Evolutionary conservation across 2,329 filamentous ascomycete genomes (phyloP).

Genomic region (Zymoseptoria crescenta): DNA sequence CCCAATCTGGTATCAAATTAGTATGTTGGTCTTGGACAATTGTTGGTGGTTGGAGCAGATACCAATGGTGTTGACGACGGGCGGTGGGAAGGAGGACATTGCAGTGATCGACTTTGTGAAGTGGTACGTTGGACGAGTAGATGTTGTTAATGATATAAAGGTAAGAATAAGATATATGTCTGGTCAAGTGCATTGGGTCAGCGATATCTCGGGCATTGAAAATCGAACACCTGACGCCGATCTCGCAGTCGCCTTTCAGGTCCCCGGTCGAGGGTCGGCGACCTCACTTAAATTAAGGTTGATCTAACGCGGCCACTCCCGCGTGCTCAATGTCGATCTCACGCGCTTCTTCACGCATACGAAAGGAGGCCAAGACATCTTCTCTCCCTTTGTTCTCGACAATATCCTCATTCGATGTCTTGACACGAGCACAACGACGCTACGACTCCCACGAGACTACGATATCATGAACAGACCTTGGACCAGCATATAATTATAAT

Average conservation of each 20-base stretch:
- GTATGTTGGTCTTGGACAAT: slow-evolving; percentile 1
- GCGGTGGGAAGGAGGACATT: slow-evolving; percentile 58
- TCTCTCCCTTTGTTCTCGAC: neutral
- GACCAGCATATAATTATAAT: neutral
- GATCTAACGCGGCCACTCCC: neutral
- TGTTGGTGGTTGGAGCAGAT: slow-evolving; percentile 12
- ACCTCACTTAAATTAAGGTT: neutral
- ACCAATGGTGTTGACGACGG: slow-evolving; percentile 69
- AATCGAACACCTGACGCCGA: neutral
- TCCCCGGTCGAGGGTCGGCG: neutral
- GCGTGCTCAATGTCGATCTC: neutral
- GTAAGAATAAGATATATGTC: neutral
- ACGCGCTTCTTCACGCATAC: too few relatives aligned
- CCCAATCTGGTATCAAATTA: slow-evolving; percentile 61
- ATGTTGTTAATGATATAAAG: neutral
- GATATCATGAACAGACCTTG: neutral
- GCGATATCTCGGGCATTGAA: neutral
- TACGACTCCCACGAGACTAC: neutral
- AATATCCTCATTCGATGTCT: neutral
- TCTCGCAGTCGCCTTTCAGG: neutral
- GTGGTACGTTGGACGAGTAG: neutral
- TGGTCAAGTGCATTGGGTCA: neutral
- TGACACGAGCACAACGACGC: neutral
- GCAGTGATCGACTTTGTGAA: neutral
- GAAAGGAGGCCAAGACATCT: neutral